A percentile compares a stretch with the other conserved stretches of the same genome.
Conservation (phyloP, 345 rosid genomes). For the Moricandia moricandioides region DNA sequence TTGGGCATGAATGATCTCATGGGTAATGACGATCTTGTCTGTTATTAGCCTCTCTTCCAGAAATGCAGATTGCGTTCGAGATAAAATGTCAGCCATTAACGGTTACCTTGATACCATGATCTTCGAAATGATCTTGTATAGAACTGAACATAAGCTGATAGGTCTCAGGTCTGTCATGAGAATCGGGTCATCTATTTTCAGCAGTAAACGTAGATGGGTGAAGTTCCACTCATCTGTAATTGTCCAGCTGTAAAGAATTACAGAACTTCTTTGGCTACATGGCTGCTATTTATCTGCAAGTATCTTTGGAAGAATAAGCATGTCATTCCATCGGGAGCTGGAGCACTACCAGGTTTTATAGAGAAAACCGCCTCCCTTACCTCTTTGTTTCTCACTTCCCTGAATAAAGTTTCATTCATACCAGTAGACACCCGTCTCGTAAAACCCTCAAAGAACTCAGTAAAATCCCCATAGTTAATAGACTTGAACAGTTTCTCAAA, state of each 20-base stretch:
- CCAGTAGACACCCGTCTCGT: not conserved
- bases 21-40: not conserved
- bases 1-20: not conserved
- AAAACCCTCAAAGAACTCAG: not conserved
- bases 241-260: too few relatives aligned
- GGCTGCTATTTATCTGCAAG: not conserved
- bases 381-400: not conserved
- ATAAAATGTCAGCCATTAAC: accelerated
- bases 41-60: not conserved
- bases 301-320: not conserved
- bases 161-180: not conserved
- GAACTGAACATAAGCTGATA: not conserved
- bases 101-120: not conserved
- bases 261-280: not conserved
- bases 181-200: not conserved
- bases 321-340: not conserved
- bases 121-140: not conserved
- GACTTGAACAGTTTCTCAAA: not conserved
- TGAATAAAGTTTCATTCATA: not conserved
- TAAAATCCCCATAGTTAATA: not conserved
- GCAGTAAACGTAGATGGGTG: not conserved
- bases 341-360: not conserved
- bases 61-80: not conserved
- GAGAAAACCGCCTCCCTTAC: not conserved
- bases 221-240: not conserved